These are phyloP conservation scores for Podila epicladia DNA, from an alignment of 192 early-diverging fungal genomes.

Conservation along the genomic window DNA sequence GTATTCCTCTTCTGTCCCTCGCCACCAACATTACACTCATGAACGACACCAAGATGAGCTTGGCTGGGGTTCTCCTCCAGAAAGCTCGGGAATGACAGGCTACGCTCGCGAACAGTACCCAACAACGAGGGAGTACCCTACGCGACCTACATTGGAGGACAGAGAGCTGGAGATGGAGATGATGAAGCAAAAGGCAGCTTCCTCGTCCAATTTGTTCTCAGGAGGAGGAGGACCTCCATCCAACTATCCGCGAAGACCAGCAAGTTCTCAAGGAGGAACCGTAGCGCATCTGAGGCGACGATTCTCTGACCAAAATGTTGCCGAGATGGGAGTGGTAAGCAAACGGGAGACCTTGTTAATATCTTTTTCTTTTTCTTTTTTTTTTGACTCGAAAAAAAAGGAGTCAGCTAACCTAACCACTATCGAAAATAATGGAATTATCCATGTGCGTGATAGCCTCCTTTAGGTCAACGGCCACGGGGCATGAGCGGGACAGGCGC, in stretches of 20 bases:
- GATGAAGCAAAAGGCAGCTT: constrained; percentile 26
- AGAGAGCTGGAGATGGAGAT: constrained; percentile 30
- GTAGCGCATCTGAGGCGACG: constrained; percentile 32
- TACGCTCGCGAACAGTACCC: constrained; percentile 48
- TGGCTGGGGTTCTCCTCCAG: constrained; percentile 3
- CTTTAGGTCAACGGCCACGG: constrained; percentile 15
- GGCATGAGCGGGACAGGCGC: constrained; percentile 27
- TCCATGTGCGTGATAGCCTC: not conserved
- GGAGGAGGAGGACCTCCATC: constrained; percentile 7
- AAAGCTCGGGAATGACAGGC: constrained; percentile 6
- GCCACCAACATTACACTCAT: not conserved
- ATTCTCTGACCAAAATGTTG: constrained; percentile 34
- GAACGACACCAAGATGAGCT: constrained; percentile 25
- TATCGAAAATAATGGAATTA: not conserved
- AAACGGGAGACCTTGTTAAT: not conserved
- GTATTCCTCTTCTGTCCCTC: constrained; percentile 34
- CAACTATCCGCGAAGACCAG: constrained; percentile 16
- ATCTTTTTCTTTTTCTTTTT: not conserved
- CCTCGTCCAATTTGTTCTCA: not conserved
- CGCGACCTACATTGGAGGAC: constrained; percentile 36
- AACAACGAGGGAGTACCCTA: constrained; percentile 19
- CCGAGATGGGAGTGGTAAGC: constrained; percentile 4
- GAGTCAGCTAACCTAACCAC: constrained; percentile 1
- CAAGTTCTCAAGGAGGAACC: constrained; percentile 21
- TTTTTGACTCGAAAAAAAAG: not conserved